Evolutionary conservation across 306 rosid species (phyloP).

Genomic region (Vigna nakashimae): DNA sequence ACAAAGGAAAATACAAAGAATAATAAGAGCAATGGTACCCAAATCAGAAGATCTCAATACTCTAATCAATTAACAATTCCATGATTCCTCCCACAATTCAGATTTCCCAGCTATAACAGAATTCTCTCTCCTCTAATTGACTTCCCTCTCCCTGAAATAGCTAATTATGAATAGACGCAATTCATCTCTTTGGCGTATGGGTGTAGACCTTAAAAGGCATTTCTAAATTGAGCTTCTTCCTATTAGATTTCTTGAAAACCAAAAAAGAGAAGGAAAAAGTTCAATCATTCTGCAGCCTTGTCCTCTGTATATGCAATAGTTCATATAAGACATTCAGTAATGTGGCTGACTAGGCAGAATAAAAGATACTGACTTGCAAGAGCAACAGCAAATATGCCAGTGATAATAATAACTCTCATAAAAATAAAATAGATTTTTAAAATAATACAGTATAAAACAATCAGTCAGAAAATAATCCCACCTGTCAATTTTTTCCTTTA

Average conservation of each 20-base stretch:
- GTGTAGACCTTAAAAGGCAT: no score
- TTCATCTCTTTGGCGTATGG: no score
- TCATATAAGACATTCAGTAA: slow-evolving; percentile 9
- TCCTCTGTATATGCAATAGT: slow-evolving; percentile 31
- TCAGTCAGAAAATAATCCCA: slow-evolving; percentile 33
- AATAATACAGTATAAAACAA: slow-evolving; percentile 13
- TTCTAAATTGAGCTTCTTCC: no score
- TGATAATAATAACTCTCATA: not conserved
- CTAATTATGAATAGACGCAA: no score
- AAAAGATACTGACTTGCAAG: slow-evolving; percentile 24
- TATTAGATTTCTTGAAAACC: not conserved
- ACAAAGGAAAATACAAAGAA: no score
- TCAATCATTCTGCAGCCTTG: slow-evolving; percentile 22
- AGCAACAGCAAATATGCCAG: slow-evolving; percentile 3
- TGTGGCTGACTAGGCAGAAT: slow-evolving; percentile 1
- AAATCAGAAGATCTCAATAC: no score
- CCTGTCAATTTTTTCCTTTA: slow-evolving; percentile 95
- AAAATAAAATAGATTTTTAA: not conserved
- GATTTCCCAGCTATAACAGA: no score
- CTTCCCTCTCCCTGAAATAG: no score
- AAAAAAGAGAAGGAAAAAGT: not conserved
- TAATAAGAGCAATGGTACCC: no score
- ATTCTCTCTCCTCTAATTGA: no score
- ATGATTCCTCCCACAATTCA: no score
- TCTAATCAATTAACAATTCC: no score